phyloP scores from a whole-genome alignment of 495 filamentous ascomycete genomes.

The Xylaria cubensis region DNA sequence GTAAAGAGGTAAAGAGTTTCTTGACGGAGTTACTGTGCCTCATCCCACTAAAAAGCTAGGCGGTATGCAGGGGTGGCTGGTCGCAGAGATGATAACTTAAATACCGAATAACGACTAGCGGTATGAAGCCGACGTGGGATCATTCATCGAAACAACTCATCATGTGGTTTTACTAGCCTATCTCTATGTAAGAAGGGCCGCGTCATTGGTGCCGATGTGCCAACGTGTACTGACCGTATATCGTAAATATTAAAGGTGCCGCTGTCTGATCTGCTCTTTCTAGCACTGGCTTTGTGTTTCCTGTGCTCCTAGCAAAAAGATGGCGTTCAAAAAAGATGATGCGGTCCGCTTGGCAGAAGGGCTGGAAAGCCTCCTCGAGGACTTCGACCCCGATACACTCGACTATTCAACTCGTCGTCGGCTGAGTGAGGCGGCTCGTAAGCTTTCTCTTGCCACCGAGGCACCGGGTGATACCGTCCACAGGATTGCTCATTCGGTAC shows the following conservation, averaged over 20 bases:
- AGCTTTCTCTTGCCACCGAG: slow-evolving; percentile 28
- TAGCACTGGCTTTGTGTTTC: neutral
- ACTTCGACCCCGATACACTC: slow-evolving; percentile 24
- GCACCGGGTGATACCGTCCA: slow-evolving; percentile 33
- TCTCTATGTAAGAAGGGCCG: neutral
- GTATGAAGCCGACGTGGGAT: neutral
- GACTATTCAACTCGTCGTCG: slow-evolving; percentile 22
- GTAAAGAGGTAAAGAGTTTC: slow-evolving; percentile 12
- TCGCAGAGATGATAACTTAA: neutral
- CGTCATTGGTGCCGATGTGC: neutral
- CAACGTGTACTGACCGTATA: neutral
- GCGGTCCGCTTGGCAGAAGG: slow-evolving; percentile 19
- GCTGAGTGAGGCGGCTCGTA: slow-evolving; percentile 28
- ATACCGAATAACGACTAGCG: neutral
- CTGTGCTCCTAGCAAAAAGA: neutral
- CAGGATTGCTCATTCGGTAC: slow-evolving; percentile 29
- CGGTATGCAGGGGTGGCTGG: slow-evolving; percentile 9
- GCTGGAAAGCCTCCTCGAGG: slow-evolving; percentile 21
- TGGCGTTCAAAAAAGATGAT: slow-evolving; percentile 22
- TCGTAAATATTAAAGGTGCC: neutral
- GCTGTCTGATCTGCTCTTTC: neutral
- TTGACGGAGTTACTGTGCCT: neutral
- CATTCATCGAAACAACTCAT: neutral
- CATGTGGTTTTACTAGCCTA: neutral
- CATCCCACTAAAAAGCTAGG: slow-evolving; percentile 14